Percentiles rank a stretch among this genome's conserved stretches.
Conservation (phyloP, 257 asterid genomes). For the Solanum chiquidenum region DNA sequence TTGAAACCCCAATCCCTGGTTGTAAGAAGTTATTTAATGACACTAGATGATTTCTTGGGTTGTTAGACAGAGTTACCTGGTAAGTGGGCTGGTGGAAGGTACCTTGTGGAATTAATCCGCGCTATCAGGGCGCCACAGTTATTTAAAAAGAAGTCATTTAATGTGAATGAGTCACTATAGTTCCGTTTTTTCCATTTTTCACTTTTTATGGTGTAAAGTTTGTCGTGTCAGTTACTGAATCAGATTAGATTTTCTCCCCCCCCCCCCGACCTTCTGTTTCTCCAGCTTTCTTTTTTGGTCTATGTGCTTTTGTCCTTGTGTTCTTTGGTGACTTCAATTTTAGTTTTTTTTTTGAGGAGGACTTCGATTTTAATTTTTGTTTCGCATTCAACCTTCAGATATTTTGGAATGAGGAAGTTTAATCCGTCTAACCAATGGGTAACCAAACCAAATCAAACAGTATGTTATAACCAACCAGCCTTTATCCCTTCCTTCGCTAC, state of each 20-base stretch:
- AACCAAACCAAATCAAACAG: background rate
- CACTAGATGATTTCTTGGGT: background rate
- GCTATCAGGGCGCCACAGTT: background rate
- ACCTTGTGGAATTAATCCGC: background rate
- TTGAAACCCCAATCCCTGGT: background rate
- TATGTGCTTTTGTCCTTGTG: background rate
- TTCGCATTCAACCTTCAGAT: background rate
- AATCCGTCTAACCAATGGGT: background rate
- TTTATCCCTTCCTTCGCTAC: background rate
- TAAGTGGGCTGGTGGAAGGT: background rate
- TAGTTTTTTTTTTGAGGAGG: background rate
- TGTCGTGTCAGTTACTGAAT: background rate
- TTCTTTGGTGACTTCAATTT: background rate
- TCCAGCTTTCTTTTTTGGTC: background rate
- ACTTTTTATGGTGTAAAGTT: background rate
- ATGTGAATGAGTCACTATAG: background rate
- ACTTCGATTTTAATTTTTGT: background rate
- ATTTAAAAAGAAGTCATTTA: background rate
- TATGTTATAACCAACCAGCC: background rate
- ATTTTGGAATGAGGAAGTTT: background rate
- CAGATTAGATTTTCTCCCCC: background rate
- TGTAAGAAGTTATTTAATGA: background rate
- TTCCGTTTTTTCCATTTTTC: background rate
- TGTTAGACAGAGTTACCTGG: background rate
- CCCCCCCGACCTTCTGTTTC: background rate